Base-by-base conservation (phyloP, 2,329 filamentous ascomycete species). In the Beauveria rudraprayagi region DNA sequence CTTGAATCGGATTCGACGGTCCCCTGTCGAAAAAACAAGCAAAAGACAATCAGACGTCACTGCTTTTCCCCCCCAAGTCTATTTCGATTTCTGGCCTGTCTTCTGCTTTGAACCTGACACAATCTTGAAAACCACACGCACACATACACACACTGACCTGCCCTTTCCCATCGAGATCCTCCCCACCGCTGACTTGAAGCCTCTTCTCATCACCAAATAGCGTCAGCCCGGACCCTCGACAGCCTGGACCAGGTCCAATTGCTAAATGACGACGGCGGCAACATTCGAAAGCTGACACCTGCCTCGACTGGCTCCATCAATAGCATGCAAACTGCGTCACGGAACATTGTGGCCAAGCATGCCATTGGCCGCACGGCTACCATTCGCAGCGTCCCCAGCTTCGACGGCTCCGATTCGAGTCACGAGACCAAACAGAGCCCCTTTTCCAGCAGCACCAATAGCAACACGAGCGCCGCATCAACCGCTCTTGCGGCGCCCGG, bases 341-440 rank as follows among this genome's bases (percentile, higher is more conserved):
- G 51, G 56, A 62, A 60, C 22, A 57, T 62, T 56, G 63, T 60
- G 56, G 51, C 55, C 61, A 74, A 74, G 65, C 67, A 73, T 62
- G 66, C 67, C 63, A 50, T 73, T 63, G 67, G 67, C 56, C 69
- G 73, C 62, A 69, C 71, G n/a, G 63, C 70, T 61, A 84, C 82
- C 34, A 85, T 86, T 63, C 81, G 83, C 64, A 78, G 81, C 60
- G 83, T 86, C 43, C 76, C 77, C 44, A 84, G 80, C 72, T 78
- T 80, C 69, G 82, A 85, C 69, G 77, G 73, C 50, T 76, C 72
- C 63, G 76, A 78, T 60, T 79, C 78, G 47, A 77, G 76, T 63
- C 76, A 73, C 56, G 75, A 76, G 56, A 75, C 72, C 69, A 77
- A 76, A 63, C 78, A 78, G 66, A 84, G 81, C 62, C 76, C 73